Evolutionary conservation across 2,329 filamentous ascomycete species (phyloP), one percentile per base, ranked within the genome.

Genomic region (Epichloe gansuensis): DNA sequence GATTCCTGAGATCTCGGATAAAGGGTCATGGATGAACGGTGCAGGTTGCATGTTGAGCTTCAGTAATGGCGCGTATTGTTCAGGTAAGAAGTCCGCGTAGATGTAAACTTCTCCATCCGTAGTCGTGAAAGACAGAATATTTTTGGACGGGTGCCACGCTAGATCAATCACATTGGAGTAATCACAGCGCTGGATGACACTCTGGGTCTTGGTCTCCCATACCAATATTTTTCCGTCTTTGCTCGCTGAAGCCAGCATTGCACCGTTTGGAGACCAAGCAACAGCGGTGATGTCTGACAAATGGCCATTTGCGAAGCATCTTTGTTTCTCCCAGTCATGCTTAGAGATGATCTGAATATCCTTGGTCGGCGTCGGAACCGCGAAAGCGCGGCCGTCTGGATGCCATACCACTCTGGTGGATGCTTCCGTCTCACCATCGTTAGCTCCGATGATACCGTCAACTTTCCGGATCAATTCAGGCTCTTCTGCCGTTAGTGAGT

Each of bases 71-170:
- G 72, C 67, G 61, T 78, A 80, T 59, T 85, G 80, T 25, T 77
- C 72, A 2, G 78, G 72, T 3, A 87, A 69, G 59, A 85, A 82
- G 51, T 88, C 80, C 11, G 83, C 82, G 63, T 91, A 86, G 52
- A 97, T 97, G 65, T 89, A 97, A 12, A 97, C 81, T 67, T 96
- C 90, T 56, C 94, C 93, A 54, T 95, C 88, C 1, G 85, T 87
- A 39, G 89, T 97, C 0, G 91, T 94, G 62, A 97, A 96, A 0
- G 91, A 94, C 1, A 93, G 70, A 3, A 91, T 80, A 61, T 98
- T 98, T 57, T 90, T 83, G 1, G 78, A 85, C 5, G 91, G 91
- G 63, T 98, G 93, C 91, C 93, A 98, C 34, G 82, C 79, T 54
- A 98, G 75, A 57, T 91, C 88, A 59, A 93, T 81, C 52, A 97